Evolutionary conservation across 371 early-diverging fungal genomes (phyloP), one percentile per base, ranked within the genome.

Genomic region (Choanephora cucurbitarum): DNA sequence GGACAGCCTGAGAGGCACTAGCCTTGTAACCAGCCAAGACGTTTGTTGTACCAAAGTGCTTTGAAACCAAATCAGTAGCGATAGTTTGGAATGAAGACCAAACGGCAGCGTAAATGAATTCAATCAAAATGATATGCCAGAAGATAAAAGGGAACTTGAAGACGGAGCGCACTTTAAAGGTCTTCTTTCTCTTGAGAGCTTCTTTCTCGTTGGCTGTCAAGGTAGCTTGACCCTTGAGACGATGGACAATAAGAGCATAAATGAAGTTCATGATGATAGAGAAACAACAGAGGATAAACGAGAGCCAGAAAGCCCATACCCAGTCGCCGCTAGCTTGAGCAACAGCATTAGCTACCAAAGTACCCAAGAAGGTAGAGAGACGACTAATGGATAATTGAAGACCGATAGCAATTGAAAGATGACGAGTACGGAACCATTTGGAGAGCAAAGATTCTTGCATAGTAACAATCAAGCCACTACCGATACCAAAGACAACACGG

Each of bases 361-460:
- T 72, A 32, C 71, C 74, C 17, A 79, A 47, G 32, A 74, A 73
- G 19, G 66, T 62, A 21, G 74, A 83, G 19, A 88, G 56, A 32
- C 88, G 79, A 46, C 88, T 79, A 13, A 80, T 75, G 13, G 88
- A 80, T 15, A 88, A 71, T 66, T 86, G 85, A 14, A 88, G 55
- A 15, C 84, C 88, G 18, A 88, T 75, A 11, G 79, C 81, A 22
- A 77, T 74, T 7, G 88, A 78, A 32, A 88, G 62, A 2, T 84
- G 77, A 40, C 77, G 77, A 37, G 88, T 87, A 21, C 69, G 73
- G 63, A 88, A 88, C 88, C 88, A 88, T 63, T 87, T 85, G 23
- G 85, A 84, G 2, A 88, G 55, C n/a, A 88, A 86, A 5, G 88
- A 83, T 53, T 84, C 83, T 64, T 88, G 88, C 19, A 86, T 83